A percentile compares a stretch with the other conserved stretches of the same genome.
Evolutionary conservation across 345 rosid genomes (phyloP).

Genomic region (Arabis hirsuta): DNA sequence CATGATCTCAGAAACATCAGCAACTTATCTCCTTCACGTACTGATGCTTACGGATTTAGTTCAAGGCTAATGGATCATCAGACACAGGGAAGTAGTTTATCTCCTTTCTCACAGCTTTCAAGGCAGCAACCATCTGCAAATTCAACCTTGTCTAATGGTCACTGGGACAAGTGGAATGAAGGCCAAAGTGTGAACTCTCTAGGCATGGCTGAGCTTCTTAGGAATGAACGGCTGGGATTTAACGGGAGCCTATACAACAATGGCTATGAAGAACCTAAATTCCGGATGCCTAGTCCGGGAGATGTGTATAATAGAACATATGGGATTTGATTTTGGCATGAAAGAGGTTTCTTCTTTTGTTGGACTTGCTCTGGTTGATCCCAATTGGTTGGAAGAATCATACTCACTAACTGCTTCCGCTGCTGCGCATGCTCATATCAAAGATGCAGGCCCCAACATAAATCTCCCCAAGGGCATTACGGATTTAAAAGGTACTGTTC

Average conservation of each 20-base stretch:
- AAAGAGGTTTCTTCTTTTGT: constrained; percentile 25
- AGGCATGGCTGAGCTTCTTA: constrained; percentile 67
- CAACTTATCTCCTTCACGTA: constrained; percentile 58
- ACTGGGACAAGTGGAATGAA: constrained; percentile 83
- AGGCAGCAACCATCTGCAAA: constrained; percentile 64
- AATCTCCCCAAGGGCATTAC: constrained; percentile 5
- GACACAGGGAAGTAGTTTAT: constrained; percentile 55
- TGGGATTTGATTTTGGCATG: constrained; percentile 64
- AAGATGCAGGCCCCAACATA: constrained; percentile 25
- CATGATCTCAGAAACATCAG: constrained; percentile 62
- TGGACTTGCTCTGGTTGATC: constrained; percentile 36
- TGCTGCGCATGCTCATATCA: constrained; percentile 16
- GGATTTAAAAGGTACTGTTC: constrained; percentile 26
- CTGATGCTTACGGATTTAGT: constrained; percentile 61
- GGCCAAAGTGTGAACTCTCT: constrained; percentile 57
- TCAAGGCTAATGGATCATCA: constrained; percentile 69
- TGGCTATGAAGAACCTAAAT: constrained; percentile 80
- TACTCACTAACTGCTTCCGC: constrained; percentile 17
- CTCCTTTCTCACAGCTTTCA: constrained; percentile 58
- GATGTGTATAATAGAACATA: constrained; percentile 74
- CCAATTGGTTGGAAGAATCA: constrained; percentile 24
- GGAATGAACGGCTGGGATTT: constrained; percentile 72
- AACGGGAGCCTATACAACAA: constrained; percentile 53
- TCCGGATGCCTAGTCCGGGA: constrained; percentile 70
- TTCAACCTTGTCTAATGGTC: constrained; percentile 65